A percentile compares a stretch with the other conserved stretches of the same genome.
Evolutionary conservation across 2,329 filamentous ascomycete genomes (phyloP).

Genomic region (Stachybotrys elegans): DNA sequence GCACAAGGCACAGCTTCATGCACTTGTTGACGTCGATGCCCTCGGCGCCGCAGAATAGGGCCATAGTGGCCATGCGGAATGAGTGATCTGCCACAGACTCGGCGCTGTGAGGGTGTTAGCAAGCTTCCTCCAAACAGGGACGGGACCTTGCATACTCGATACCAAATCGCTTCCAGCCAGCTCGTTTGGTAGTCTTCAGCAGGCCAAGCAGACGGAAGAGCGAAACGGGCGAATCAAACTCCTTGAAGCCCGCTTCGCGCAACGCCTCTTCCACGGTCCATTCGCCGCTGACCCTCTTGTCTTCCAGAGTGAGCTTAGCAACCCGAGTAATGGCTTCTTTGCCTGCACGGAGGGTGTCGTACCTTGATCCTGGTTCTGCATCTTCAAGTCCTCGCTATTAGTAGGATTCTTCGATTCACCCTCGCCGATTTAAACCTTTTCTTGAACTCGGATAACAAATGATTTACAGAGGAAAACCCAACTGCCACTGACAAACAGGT

Average conservation of each 20-base stretch:
- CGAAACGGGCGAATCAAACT: neutral
- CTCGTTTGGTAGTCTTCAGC: neutral
- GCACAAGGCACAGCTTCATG: neutral
- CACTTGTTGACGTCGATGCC: neutral
- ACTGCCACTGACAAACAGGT: too few species aligned
- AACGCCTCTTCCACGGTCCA: neutral
- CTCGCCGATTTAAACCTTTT: too few species aligned
- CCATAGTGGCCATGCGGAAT: neutral
- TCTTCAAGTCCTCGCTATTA: too few species aligned
- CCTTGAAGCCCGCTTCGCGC: neutral
- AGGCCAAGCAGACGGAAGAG: neutral
- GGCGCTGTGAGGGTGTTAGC: neutral
- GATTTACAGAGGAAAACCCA: too few species aligned
- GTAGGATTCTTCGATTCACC: too few species aligned
- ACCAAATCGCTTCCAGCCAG: neutral
- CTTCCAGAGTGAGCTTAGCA: too few species aligned
- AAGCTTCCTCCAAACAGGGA: neutral
- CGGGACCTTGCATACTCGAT: neutral
- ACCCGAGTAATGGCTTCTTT: too few species aligned
- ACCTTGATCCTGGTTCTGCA: too few species aligned
- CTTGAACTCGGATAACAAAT: too few species aligned
- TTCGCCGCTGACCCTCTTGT: too few species aligned
- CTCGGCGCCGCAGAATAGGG: neutral
- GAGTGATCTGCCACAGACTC: neutral
- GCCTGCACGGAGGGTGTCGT: too few species aligned